Base-by-base conservation (phyloP, 805 yeast genomes). In the Lachancea nothofagi region DNA sequence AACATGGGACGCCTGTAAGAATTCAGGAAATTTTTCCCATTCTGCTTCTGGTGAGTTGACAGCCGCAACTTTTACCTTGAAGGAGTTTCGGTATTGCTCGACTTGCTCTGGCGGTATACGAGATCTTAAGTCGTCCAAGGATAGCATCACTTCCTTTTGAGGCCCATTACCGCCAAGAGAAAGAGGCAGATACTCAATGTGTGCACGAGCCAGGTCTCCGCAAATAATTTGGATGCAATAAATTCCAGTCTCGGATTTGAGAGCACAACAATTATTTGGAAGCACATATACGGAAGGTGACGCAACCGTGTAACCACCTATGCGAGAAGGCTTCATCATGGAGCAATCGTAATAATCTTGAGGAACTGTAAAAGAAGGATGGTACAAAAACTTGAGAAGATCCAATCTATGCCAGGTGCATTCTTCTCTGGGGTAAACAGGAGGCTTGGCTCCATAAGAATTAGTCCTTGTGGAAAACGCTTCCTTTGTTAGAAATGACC, bases 351-450 rank as follows among this genome's bases (percentile, higher is more conserved):
- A 49, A 41, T 57, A 63, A 55, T 87, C 96, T 4, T 67, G 57
- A 0, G 95, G 93, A 18, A 83, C 55, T 2, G 80, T 63, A 59
- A 90, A 89, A 0, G 85, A 75, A 5, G 83, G 94, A 60, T 90
- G 97, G 56, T 77, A 76, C 33, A 86, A 62, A 55, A 83, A 90
- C 54, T 96, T 70, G 33, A 85, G 52, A 27, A 83, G 59, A 58
- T 90, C 97, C 40, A 85, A 64, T 43, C 87, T 72, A 59, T 90
- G 80, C 97, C 97, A 90, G 18, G 77, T 78, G 51, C 96, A 89
- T 48, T 81, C 88, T 48, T 80, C 82, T 34, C 69, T 65, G 1
- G 80, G 74, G 8, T 63, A 55, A 13, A 75, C 67, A 14, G 75
- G 83, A 3, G 69, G 25, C 51, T 60, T 19, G 55, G 72, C 66